A percentile compares a stretch with the other conserved stretches of the same genome.
phyloP scores from a whole-genome alignment of 2,329 filamentous ascomycete genomes.

The Botrytis squamosa region DNA sequence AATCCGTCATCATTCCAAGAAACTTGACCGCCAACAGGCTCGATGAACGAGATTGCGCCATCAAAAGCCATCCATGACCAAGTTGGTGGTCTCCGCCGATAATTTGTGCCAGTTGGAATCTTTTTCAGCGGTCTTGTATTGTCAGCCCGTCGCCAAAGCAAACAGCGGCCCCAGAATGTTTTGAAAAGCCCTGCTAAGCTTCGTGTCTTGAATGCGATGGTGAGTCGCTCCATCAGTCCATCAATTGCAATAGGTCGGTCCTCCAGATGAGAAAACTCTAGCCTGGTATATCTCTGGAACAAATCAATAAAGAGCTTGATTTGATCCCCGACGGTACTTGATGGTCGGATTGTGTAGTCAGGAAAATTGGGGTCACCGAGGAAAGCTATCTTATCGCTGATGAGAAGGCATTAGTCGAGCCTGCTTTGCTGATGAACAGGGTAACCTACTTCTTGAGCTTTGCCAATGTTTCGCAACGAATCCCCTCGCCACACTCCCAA shows the following conservation, averaged over 20 bases:
- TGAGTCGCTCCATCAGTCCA: slow-evolving; percentile 2
- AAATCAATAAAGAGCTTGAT: slow-evolving; percentile 2
- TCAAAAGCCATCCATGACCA: slow-evolving; percentile 22
- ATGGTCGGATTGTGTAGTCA: slow-evolving; percentile 5
- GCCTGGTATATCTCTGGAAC: background rate
- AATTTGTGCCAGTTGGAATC: background rate
- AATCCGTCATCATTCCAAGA: background rate
- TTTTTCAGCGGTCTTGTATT: background rate
- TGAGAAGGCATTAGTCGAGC: background rate
- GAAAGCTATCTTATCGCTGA: slow-evolving; percentile 30
- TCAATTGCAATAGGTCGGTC: slow-evolving; percentile 15
- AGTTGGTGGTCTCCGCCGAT: background rate
- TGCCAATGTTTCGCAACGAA: slow-evolving; percentile 40
- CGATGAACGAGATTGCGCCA: slow-evolving; percentile 11
- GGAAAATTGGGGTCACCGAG: slow-evolving; percentile 38
- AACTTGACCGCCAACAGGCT: background rate
- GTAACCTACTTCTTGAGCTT: slow-evolving; percentile 38
- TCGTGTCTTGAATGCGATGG: slow-evolving; percentile 1
- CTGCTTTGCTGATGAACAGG: background rate
- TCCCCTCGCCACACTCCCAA: slow-evolving; percentile 42
- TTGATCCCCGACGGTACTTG: background rate
- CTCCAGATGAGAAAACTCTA: background rate
- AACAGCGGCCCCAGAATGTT: slow-evolving; percentile 9
- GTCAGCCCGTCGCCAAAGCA: slow-evolving; percentile 9
- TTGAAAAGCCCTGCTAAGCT: slow-evolving; percentile 14